phyloP scores from a whole-genome alignment of 352 stramenopile species.

The Aphanomyces stellatus region DNA sequence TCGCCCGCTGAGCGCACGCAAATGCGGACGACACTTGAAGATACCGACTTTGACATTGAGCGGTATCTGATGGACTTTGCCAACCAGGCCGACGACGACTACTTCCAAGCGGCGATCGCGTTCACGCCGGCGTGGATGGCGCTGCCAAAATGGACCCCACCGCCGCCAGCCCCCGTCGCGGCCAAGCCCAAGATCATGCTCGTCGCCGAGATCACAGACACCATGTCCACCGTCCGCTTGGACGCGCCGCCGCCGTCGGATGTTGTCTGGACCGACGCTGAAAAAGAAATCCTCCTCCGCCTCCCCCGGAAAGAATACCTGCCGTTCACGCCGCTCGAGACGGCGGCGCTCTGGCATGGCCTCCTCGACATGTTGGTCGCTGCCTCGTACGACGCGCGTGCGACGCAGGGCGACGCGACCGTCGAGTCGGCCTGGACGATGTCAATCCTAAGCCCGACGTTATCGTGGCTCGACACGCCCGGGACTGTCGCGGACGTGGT shows the following conservation, averaged over 20 bases:
- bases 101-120: slow-evolving; percentile 86
- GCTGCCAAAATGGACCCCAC: slow-evolving; percentile 51
- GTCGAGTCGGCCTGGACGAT: slow-evolving; percentile 97
- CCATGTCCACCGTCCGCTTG: neutral
- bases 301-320: slow-evolving; percentile 79
- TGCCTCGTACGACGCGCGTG: slow-evolving; percentile 94
- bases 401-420: slow-evolving; percentile 90
- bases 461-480: slow-evolving; percentile 91
- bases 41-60: slow-evolving; percentile 92
- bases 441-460: slow-evolving; percentile 88
- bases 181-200: neutral
- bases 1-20: slow-evolving; percentile 52
- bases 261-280: slow-evolving; percentile 24
- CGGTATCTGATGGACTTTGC: slow-evolving; percentile 94
- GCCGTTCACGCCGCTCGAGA: slow-evolving; percentile 37
- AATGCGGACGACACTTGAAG: slow-evolving; percentile 80
- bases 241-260: neutral
- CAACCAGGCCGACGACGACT: slow-evolving; percentile 87
- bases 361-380: slow-evolving; percentile 92
- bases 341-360: slow-evolving; percentile 59
- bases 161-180: neutral
- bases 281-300: slow-evolving; percentile 64
- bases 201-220: slow-evolving; percentile 3
- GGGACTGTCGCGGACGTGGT: slow-evolving; percentile 55
- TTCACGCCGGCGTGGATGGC: slow-evolving; percentile 85